These are phyloP conservation scores for Monascus ruber DNA, from an alignment of 2,329 filamentous ascomycete species.

Conservation along the genomic window DNA sequence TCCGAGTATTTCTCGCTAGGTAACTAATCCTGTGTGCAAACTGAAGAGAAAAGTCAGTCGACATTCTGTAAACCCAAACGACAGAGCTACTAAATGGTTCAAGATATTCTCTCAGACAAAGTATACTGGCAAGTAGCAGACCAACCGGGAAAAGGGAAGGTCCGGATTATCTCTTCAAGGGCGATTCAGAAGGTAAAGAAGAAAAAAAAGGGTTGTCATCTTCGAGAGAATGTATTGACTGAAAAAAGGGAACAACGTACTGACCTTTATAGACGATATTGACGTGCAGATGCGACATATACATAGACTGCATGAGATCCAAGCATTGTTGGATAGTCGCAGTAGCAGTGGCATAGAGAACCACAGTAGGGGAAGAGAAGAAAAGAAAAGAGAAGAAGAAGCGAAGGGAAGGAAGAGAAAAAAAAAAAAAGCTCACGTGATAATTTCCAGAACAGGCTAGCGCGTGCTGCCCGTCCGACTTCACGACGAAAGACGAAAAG, in stretches of 20 bases:
- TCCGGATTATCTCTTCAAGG: slow-evolving; percentile 55
- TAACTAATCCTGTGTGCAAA: no score
- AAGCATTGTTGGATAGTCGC: neutral
- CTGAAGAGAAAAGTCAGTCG: neutral
- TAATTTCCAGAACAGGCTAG: neutral
- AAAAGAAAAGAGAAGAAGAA: slow-evolving; percentile 8
- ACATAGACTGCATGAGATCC: no score
- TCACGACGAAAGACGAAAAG: no score
- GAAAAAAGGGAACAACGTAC: slow-evolving; percentile 6
- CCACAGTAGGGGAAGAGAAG: slow-evolving; percentile 3
- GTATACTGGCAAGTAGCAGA: slow-evolving; percentile 64
- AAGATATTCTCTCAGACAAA: slow-evolving; percentile 45
- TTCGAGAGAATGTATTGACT: slow-evolving; percentile 21
- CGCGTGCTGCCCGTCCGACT: no score
- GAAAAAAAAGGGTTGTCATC: slow-evolving; percentile 50
- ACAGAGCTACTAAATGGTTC: neutral
- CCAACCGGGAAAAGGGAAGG: slow-evolving; percentile 47
- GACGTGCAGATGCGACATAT: no score
- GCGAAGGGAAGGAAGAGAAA: slow-evolving; percentile 5
- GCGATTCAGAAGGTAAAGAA: slow-evolving; percentile 58
- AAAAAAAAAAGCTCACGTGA: slow-evolving; percentile 9
- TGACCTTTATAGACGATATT: slow-evolving; percentile 9
- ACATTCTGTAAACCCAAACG: neutral
- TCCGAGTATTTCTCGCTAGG: no score
- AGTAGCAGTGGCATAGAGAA: neutral